These are phyloP conservation scores for Phytophthora boehmeriae DNA, from an alignment of 352 stramenopile genomes.

Conservation along the genomic window DNA sequence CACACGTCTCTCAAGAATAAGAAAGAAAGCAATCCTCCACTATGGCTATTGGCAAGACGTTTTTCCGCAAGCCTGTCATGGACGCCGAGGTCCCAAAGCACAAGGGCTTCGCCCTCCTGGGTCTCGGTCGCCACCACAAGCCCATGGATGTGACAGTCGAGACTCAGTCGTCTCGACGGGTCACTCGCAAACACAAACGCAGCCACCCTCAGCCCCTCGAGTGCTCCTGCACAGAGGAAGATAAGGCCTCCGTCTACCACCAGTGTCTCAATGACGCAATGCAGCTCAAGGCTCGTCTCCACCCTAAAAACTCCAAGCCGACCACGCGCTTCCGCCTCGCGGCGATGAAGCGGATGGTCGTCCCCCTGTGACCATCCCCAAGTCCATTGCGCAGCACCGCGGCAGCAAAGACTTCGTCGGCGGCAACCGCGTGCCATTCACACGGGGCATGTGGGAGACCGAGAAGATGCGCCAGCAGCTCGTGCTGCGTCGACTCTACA, in stretches of 20 bases:
- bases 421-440: slow-evolving; percentile 68
- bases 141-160: slow-evolving; percentile 24
- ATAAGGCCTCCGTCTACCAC: slow-evolving; percentile 30
- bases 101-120: slow-evolving; percentile 23
- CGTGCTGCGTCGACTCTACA: slow-evolving; percentile 35
- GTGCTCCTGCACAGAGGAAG: slow-evolving; percentile 14
- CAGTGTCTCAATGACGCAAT: slow-evolving; percentile 30
- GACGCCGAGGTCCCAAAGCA: slow-evolving; percentile 28
- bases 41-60: slow-evolving; percentile 32
- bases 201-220: slow-evolving; percentile 14
- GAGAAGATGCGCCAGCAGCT: slow-evolving; percentile 51
- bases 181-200: slow-evolving; percentile 36
- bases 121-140: slow-evolving; percentile 26
- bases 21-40: slow-evolving; percentile 1
- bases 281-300: slow-evolving; percentile 34
- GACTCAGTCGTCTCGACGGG: slow-evolving; percentile 22
- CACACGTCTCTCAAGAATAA: slow-evolving; percentile 17
- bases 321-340: slow-evolving; percentile 59
- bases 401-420: slow-evolving; percentile 50
- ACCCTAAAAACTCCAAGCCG: slow-evolving; percentile 23
- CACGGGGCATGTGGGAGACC: slow-evolving; percentile 72
- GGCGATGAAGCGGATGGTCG: slow-evolving; percentile 61
- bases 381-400: slow-evolving; percentile 44
- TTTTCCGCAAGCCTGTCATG: slow-evolving; percentile 24
- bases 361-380: slow-evolving; percentile 65